These are phyloP conservation scores for Petunia axillaris DNA, from an alignment of 257 asterid genomes.

Conservation along the genomic window DNA sequence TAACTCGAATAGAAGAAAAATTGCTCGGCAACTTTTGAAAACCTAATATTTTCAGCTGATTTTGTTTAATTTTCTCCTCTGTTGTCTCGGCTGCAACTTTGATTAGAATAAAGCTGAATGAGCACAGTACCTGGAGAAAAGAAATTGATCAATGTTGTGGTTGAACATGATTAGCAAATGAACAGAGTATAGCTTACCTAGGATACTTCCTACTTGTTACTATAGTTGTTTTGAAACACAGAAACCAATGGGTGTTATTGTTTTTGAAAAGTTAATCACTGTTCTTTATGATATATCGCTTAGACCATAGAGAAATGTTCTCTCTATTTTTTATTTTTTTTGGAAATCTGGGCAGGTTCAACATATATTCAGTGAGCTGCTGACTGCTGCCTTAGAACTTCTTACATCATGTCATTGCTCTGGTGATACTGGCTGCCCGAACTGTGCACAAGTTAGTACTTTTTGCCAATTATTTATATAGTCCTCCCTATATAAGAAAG, in stretches of 20 bases:
- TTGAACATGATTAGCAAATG: slow-evolving; percentile 14
- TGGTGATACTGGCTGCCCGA: slow-evolving; percentile 87
- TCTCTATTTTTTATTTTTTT: not conserved
- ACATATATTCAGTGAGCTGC: slow-evolving; percentile 69
- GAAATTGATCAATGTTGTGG: not conserved
- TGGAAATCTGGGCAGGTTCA: slow-evolving; percentile 56
- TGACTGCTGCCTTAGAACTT: slow-evolving; percentile 82
- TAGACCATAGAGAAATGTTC: not conserved
- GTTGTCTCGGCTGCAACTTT: not conserved
- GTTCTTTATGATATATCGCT: not conserved
- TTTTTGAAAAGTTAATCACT: not conserved
- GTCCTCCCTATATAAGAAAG: slow-evolving; percentile 13
- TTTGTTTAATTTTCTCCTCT: not conserved
- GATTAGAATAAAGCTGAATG: not conserved
- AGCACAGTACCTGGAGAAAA: not conserved
- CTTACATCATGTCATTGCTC: slow-evolving; percentile 79
- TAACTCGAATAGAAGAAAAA: not conserved
- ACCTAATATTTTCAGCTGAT: not conserved
- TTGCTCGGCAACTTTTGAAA: not conserved
- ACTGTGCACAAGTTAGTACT: slow-evolving; percentile 75
- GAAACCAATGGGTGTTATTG: not conserved
- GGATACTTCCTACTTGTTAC: not conserved
- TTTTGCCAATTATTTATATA: not conserved
- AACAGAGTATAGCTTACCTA: not conserved
- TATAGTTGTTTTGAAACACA: not conserved